Percentiles rank a stretch among this genome's conserved stretches.
phyloP scores from a whole-genome alignment of 2,329 filamentous ascomycete genomes.

The Fusarium neocosmosporiellum region DNA sequence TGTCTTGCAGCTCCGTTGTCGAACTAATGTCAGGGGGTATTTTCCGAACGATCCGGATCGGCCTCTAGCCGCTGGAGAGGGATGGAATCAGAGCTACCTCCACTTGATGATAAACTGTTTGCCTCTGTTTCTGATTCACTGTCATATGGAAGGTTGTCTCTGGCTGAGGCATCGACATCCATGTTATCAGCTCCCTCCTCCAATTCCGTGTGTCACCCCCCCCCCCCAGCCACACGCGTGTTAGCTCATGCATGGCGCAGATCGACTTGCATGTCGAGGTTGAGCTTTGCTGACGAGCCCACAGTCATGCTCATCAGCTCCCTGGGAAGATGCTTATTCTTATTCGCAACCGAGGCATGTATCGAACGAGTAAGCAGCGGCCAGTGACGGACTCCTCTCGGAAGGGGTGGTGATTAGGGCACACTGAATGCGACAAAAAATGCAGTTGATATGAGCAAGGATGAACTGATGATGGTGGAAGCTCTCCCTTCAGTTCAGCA shows the following conservation, averaged over 20 bases:
- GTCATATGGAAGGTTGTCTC: not conserved
- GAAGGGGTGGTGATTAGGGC: not conserved
- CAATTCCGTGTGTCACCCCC: not conserved
- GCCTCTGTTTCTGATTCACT: not conserved
- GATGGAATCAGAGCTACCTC: not conserved
- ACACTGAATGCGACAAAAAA: not conserved
- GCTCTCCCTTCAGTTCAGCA: not conserved
- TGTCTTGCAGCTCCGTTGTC: slow-evolving; percentile 5
- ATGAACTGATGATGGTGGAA: not conserved
- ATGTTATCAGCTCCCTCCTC: not conserved
- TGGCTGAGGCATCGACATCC: not conserved
- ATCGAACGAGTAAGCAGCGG: not conserved
- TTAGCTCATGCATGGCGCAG: slow-evolving; percentile 10
- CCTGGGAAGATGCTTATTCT: not conserved
- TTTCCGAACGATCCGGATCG: slow-evolving; percentile 35
- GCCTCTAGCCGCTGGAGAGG: slow-evolving; percentile 8
- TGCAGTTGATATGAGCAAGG: not conserved
- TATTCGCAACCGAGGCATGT: not conserved
- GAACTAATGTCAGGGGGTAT: slow-evolving; percentile 22
- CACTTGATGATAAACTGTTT: not conserved
- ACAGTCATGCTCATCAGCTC: not conserved
- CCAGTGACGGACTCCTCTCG: not conserved
- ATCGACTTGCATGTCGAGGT: not conserved
- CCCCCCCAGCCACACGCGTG: not conserved
- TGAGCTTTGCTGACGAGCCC: slow-evolving; percentile 2